Conservation (phyloP, 2,329 filamentous ascomycete genomes). For the Colletotrichum paranaense region DNA sequence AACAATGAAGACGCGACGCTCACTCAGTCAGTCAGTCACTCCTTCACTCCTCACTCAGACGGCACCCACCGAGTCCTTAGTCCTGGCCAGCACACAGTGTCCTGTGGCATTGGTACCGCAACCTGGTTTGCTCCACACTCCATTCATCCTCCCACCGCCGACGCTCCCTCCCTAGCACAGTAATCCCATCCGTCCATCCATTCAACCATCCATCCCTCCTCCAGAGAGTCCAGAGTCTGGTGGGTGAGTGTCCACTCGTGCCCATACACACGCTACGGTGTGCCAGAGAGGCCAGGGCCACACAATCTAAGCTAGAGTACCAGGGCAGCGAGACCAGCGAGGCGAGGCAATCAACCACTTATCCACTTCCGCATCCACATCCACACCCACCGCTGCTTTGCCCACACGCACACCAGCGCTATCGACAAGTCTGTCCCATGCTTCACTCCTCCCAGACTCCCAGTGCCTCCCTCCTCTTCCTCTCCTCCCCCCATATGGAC, state of each 20-base stretch:
- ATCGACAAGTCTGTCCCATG: conserved; percentile 33
- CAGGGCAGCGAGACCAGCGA: conserved; percentile 1
- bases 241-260: neutral
- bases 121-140: conserved; percentile 28
- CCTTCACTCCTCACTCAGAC: neutral
- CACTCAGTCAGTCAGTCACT: neutral
- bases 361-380: conserved; percentile 10
- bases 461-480: neutral
- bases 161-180: conserved; percentile 11
- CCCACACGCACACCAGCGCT: conserved; percentile 20
- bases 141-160: neutral
- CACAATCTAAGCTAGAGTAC: neutral
- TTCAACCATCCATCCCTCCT: conserved; percentile 4
- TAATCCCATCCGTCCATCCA: conserved; percentile 10
- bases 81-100: neutral
- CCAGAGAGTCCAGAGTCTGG: neutral
- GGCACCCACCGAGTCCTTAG: neutral
- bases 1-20: conserved; percentile 4
- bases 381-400: conserved; percentile 15
- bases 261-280: neutral
- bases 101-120: conserved; percentile 14
- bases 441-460: neutral
- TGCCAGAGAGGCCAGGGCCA: neutral
- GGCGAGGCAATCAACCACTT: conserved; percentile 13
- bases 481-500: neutral